A percentile compares a stretch with the other conserved stretches of the same genome.
Conservation (phyloP, 129 eudicot genomes). For the Gnaphalium uliginosum region DNA sequence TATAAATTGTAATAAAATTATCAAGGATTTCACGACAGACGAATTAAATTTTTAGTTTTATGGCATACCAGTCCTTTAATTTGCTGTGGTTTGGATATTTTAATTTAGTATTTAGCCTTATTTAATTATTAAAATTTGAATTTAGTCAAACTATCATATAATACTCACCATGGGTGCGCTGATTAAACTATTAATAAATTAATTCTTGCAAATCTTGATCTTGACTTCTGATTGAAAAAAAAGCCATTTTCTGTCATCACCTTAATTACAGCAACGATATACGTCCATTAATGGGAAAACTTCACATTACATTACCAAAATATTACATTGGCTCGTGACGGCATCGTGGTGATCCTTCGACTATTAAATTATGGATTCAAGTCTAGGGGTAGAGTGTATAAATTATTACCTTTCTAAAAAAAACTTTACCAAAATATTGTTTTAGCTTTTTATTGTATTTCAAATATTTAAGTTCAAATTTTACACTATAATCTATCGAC, state of each 20-base stretch:
- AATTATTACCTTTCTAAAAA: too few relatives aligned
- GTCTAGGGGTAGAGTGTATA: too few relatives aligned
- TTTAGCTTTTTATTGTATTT: not conserved
- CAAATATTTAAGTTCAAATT: not conserved
- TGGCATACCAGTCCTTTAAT: not conserved
- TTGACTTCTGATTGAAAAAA: conserved; percentile 31
- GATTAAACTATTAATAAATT: not conserved
- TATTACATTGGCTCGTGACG: too few relatives aligned
- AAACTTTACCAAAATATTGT: not conserved
- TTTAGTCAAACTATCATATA: conserved; percentile 25
- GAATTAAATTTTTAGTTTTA: not conserved
- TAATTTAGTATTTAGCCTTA: not conserved
- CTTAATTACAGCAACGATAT: conserved; percentile 38
- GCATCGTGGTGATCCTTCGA: too few relatives aligned
- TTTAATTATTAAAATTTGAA: conserved; percentile 22
- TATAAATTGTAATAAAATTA: too few relatives aligned
- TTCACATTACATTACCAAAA: conserved; percentile 1
- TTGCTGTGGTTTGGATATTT: not conserved
- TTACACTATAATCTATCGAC: not conserved
- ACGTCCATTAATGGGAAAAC: conserved; percentile 8
- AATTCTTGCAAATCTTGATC: conserved; percentile 35
- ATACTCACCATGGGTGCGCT: conserved; percentile 23
- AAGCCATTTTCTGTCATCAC: conserved; percentile 23
- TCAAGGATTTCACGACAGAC: too few relatives aligned
- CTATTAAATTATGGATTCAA: too few relatives aligned